These are phyloP conservation scores for Nothophoma quercina DNA, from an alignment of 2,329 filamentous ascomycete genomes.

Conservation along the genomic window DNA sequence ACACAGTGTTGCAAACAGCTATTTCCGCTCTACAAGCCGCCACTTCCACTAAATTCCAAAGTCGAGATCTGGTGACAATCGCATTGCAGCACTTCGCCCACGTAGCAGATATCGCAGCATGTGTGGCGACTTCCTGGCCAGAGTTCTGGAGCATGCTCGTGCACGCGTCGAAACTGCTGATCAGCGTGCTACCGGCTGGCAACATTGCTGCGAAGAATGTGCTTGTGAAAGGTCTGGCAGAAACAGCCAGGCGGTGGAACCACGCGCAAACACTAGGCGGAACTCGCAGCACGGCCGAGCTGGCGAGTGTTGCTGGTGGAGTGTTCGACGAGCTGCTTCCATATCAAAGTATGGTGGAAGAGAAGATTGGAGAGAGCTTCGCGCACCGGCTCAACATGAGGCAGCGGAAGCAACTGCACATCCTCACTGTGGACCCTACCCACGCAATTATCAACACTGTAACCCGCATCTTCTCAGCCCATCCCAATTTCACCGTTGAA, in stretches of 20 bases:
- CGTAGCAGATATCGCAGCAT: constrained; percentile 46
- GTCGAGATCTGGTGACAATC: constrained; percentile 64
- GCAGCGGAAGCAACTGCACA: background rate
- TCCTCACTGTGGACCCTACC: constrained; percentile 53
- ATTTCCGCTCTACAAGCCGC: constrained; percentile 20
- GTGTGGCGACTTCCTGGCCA: constrained; percentile 33
- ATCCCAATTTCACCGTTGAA: constrained; percentile 54
- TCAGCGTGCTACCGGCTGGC: constrained; percentile 62
- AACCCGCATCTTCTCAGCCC: constrained; percentile 48
- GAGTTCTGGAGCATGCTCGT: constrained; percentile 66
- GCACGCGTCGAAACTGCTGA: constrained; percentile 67
- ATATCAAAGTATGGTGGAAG: background rate
- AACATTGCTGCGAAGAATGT: constrained; percentile 64
- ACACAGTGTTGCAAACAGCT: constrained; percentile 8
- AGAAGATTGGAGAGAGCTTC: constrained; percentile 14
- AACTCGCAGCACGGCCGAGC: background rate
- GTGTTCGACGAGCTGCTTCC: constrained; percentile 10
- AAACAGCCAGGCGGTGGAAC: constrained; percentile 15
- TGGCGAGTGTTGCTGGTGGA: background rate
- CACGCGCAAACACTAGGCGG: constrained; percentile 3
- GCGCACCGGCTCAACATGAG: background rate
- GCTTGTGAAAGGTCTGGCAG: constrained; percentile 56
- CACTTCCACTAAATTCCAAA: constrained; percentile 56
- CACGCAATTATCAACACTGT: constrained; percentile 66
- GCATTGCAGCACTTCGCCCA: constrained; percentile 61